Conservation (phyloP, 2,329 filamentous ascomycete genomes). For the Cercospora sp. region DNA sequence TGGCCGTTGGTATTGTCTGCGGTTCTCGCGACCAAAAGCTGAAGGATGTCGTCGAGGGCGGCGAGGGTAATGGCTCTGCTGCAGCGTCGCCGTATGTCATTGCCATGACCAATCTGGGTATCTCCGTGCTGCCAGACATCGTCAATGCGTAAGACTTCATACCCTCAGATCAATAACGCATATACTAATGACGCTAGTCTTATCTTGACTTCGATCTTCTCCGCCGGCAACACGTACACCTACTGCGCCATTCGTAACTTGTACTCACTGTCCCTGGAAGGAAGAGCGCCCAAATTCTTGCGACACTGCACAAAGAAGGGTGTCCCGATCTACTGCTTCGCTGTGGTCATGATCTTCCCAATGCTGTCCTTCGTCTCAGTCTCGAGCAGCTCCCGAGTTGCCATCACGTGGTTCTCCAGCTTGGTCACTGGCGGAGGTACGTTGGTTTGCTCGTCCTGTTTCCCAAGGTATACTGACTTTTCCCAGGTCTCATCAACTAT, state of each 20-base stretch:
- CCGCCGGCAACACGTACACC: constrained; percentile 57
- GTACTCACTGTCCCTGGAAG: constrained; percentile 56
- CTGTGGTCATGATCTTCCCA: constrained; percentile 47
- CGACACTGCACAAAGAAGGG: constrained; percentile 61
- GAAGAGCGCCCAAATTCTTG: constrained; percentile 56
- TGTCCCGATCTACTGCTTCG: constrained; percentile 61
- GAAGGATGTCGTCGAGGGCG: constrained; percentile 27
- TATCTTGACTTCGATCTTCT: constrained; percentile 56
- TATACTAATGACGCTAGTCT: constrained; percentile 22
- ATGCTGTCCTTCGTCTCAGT: constrained; percentile 40
- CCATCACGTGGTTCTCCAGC: constrained; percentile 48
- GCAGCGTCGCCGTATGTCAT: constrained; percentile 41
- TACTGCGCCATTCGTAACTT: constrained; percentile 56
- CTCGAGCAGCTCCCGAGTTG: constrained; percentile 34
- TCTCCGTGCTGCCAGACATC: constrained; percentile 46
- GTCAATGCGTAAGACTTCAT: constrained; percentile 35
- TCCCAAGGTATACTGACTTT: background rate
- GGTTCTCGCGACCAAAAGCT: constrained; percentile 36
- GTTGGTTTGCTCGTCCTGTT: background rate
- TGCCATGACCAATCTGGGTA: constrained; percentile 45
- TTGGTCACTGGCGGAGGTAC: constrained; percentile 58
- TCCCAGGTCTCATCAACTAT: constrained; percentile 59
- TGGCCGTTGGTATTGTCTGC: constrained; percentile 48
- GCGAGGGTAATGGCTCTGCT: constrained; percentile 32
- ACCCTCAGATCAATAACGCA: background rate